Percentiles rank a stretch among this genome's conserved stretches.
phyloP scores from a whole-genome alignment of 805 yeast species.

The Ascoidea tarda region DNA sequence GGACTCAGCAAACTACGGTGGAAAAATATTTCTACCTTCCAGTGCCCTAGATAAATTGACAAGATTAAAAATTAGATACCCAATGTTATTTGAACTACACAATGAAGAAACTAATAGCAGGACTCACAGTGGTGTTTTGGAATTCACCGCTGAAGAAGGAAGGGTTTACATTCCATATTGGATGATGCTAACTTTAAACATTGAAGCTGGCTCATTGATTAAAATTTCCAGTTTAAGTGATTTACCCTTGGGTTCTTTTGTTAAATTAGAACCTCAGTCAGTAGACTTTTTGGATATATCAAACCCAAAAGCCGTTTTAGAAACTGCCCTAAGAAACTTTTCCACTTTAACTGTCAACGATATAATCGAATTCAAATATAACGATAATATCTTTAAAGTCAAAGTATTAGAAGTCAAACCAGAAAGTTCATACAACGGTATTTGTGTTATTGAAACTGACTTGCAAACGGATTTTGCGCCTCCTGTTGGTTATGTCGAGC shows the following conservation, averaged over 20 bases:
- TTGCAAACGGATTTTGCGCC: conserved; percentile 96
- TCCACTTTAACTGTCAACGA: conserved; percentile 79
- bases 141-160: conserved; percentile 96
- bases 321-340: conserved; percentile 80
- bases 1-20: conserved; percentile 82
- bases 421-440: conserved; percentile 44
- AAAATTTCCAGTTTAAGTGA: conserved; percentile 58
- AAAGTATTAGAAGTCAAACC: conserved; percentile 84
- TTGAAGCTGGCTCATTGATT: conserved; percentile 71
- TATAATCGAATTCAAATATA: conserved; percentile 73
- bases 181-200: conserved; percentile 74
- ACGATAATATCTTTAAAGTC: conserved; percentile 63
- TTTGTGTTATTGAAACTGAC: conserved; percentile 95
- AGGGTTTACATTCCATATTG: conserved; percentile 89
- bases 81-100: conserved; percentile 79
- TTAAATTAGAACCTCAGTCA: conserved; percentile 90
- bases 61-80: conserved; percentile 84
- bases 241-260: conserved; percentile 76
- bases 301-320: conserved; percentile 94
- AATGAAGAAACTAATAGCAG: conserved; percentile 45
- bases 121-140: conserved; percentile 91
- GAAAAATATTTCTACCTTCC: conserved; percentile 90
- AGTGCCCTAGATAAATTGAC: conserved; percentile 82
- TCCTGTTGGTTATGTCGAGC: conserved; percentile 96
- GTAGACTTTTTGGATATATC: conserved; percentile 85